A percentile compares a stretch with the other conserved stretches of the same genome.
Conservation (phyloP, 306 rosid species). For the Hylodesmum podocarpum region DNA sequence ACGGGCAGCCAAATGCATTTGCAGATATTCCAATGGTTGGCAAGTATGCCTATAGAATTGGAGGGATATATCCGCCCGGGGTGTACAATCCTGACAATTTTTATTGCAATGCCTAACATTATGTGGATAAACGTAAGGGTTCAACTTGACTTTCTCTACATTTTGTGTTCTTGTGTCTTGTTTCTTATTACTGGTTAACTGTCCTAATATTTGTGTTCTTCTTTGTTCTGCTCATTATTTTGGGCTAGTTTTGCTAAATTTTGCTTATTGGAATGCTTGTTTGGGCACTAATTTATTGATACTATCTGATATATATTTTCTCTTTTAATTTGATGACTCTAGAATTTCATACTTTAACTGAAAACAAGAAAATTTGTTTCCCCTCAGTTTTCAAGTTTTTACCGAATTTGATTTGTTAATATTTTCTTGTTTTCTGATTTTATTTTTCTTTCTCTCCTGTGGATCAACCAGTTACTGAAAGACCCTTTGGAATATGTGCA, state of each 20-base stretch:
- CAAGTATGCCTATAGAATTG: conserved; percentile 94
- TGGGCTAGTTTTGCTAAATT: neutral
- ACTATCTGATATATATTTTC: neutral
- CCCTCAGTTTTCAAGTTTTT: conserved; percentile 1
- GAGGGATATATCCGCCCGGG: conserved; percentile 99
- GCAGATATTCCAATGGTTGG: conserved; percentile 97
- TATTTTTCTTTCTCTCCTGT: conserved; percentile 6
- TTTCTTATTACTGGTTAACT: conserved; percentile 1
- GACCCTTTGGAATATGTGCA: conserved; percentile 63
- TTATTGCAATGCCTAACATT: conserved; percentile 82
- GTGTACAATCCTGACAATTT: conserved; percentile 81
- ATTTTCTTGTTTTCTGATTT: neutral
- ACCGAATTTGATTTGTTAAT: neutral
- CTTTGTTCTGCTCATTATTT: neutral
- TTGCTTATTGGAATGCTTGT: neutral
- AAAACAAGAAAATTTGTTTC: neutral
- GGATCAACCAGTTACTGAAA: conserved; percentile 57
- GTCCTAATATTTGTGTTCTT: neutral
- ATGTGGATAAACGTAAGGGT: conserved; percentile 89
- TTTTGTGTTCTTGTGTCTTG: neutral
- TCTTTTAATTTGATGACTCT: neutral
- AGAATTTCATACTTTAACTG: neutral
- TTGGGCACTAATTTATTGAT: neutral
- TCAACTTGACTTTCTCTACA: conserved; percentile 16
- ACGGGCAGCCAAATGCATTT: conserved; percentile 37